Conservation (phyloP, 306 rosid genomes). For the Alnus rubra region DNA sequence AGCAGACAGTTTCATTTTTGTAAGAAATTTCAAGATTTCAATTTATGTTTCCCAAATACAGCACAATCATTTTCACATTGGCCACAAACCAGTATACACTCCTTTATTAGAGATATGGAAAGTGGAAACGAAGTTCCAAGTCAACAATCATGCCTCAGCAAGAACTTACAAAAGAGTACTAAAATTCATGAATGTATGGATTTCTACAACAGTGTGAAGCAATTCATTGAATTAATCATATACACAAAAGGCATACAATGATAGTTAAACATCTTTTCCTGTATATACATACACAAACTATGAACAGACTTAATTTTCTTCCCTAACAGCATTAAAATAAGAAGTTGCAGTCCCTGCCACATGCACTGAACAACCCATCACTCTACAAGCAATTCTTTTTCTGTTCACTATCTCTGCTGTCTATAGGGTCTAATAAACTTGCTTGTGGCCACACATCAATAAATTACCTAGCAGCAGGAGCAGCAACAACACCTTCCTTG, state of each 20-base stretch:
- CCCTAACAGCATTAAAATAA: not conserved
- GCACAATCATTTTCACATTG: too few relatives aligned
- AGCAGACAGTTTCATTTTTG: too few relatives aligned
- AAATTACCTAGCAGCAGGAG: conserved; percentile 37
- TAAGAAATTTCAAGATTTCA: too few relatives aligned
- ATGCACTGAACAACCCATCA: not conserved
- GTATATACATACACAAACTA: not conserved
- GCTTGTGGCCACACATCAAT: not conserved
- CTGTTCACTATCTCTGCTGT: not conserved
- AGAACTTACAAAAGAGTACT: not conserved
- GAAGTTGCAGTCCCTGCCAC: not conserved
- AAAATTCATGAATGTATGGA: not conserved
- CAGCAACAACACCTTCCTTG: conserved; percentile 39
- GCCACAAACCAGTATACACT: too few relatives aligned
- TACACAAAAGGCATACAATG: conserved; percentile 1
- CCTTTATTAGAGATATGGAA: too few relatives aligned
- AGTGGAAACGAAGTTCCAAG: too few relatives aligned
- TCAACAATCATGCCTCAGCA: too few relatives aligned
- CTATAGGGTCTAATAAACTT: not conserved
- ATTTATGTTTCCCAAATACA: too few relatives aligned
- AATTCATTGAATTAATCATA: not conserved
- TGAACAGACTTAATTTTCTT: not conserved
- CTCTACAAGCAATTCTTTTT: not conserved
- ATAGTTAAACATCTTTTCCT: not conserved
- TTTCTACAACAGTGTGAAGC: conserved; percentile 4